phyloP scores from a whole-genome alignment of 441 rosid species.

The Erodium trifolium region DNA sequence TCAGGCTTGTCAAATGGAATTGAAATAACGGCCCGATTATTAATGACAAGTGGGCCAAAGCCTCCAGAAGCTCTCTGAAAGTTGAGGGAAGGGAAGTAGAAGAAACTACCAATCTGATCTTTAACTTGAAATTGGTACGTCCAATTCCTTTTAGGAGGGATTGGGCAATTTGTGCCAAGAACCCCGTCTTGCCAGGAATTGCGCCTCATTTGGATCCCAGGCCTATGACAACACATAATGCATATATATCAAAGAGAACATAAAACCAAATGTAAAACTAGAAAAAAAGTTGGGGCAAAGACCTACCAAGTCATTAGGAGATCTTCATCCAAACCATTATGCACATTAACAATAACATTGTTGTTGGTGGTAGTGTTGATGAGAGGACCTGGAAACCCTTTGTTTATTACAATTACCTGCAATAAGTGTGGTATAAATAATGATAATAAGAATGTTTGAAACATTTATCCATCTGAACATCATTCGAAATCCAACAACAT shows the following conservation, averaged over 20 bases:
- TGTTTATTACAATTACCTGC: constrained; percentile 26
- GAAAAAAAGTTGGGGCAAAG: constrained; percentile 1
- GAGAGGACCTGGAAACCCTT: constrained; percentile 79
- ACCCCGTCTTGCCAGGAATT: constrained; percentile 4
- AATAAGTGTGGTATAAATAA: too few species aligned
- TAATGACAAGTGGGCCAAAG: constrained; percentile 39
- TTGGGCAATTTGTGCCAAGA: constrained; percentile 1
- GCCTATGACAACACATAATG: not conserved
- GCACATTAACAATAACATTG: constrained; percentile 70
- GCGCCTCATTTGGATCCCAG: not conserved
- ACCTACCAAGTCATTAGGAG: constrained; percentile 77
- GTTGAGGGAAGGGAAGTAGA: not conserved
- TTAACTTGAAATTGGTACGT: too few species aligned
- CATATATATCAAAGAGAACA: too few species aligned
- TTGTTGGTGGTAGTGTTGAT: constrained; percentile 81
- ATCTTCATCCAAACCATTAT: constrained; percentile 70
- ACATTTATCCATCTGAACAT: too few species aligned
- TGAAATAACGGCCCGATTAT: constrained; percentile 69
- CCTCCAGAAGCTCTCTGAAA: constrained; percentile 7
- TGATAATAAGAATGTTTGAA: too few species aligned
- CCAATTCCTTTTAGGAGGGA: not conserved
- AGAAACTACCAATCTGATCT: not conserved
- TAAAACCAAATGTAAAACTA: not conserved
- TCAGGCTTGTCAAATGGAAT: constrained; percentile 74
- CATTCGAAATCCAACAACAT: not conserved